Percentiles rank a stretch among this genome's conserved stretches.
Conservation (phyloP, 768 basidiomycete genomes). For the Leccinum sublutescens region DNA sequence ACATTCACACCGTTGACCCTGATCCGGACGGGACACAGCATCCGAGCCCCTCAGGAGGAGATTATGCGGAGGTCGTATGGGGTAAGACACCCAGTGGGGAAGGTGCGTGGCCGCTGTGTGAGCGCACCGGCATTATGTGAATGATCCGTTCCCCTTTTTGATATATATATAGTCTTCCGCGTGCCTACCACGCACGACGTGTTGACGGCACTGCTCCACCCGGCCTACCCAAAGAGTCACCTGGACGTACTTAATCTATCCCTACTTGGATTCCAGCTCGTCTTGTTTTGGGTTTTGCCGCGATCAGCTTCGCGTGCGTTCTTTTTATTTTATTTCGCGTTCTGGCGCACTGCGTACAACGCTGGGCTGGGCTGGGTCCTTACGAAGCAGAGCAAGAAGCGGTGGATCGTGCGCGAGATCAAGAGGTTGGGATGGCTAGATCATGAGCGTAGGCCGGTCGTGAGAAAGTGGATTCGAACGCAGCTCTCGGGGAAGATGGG, state of each 20-base stretch:
- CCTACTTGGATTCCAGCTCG: slow-evolving; percentile 71
- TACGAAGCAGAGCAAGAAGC: slow-evolving; percentile 92
- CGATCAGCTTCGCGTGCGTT: slow-evolving; percentile 54
- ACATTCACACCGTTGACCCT: slow-evolving; percentile 8
- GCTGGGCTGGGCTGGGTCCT: slow-evolving; percentile 91
- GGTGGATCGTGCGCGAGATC: slow-evolving; percentile 86
- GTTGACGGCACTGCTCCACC: slow-evolving; percentile 80
- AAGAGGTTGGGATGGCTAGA: slow-evolving; percentile 90
- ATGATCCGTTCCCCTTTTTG: background rate
- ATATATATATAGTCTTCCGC: slow-evolving; percentile 67
- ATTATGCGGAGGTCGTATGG: slow-evolving; percentile 65
- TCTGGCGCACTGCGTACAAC: slow-evolving; percentile 93
- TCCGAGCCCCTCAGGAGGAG: slow-evolving; percentile 21
- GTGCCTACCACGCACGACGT: slow-evolving; percentile 93
- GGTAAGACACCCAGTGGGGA: slow-evolving; percentile 82
- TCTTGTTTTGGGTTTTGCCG: slow-evolving; percentile 69
- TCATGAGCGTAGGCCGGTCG: slow-evolving; percentile 52
- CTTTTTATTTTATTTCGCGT: slow-evolving; percentile 88
- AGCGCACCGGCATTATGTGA: background rate
- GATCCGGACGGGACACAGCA: slow-evolving; percentile 13
- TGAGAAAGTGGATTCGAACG: slow-evolving; percentile 79
- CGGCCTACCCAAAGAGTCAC: slow-evolving; percentile 81
- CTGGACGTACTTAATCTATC: slow-evolving; percentile 84
- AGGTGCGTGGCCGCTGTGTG: slow-evolving; percentile 44
- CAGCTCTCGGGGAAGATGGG: slow-evolving; percentile 95